Conservation (phyloP, 2,329 filamentous ascomycete genomes). For the Mariannaea sp. region DNA sequence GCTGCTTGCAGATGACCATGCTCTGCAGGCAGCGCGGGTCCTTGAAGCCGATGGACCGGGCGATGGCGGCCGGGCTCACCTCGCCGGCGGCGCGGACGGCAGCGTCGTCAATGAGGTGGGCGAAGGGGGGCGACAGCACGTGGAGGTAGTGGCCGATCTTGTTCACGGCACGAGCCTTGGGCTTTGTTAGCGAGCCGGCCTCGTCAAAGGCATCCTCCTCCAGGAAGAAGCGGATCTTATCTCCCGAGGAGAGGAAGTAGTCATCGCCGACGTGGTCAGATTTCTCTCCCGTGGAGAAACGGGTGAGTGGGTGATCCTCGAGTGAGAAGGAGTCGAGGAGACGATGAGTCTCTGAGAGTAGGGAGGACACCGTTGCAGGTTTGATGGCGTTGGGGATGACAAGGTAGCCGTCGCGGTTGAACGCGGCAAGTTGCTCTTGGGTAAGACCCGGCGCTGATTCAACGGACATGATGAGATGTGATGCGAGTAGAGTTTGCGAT, state of each 20-base stretch:
- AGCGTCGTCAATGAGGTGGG: constrained; percentile 59
- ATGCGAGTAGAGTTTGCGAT: not conserved
- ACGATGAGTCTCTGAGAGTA: constrained; percentile 74
- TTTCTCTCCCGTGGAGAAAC: constrained; percentile 83
- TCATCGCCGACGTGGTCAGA: constrained; percentile 85
- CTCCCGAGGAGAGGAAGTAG: constrained; percentile 88
- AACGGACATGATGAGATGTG: constrained; percentile 22
- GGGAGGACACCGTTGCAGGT: constrained; percentile 64
- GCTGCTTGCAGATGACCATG: constrained; percentile 99
- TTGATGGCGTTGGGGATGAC: constrained; percentile 79
- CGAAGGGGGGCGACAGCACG: constrained; percentile 69
- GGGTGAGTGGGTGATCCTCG: constrained; percentile 87
- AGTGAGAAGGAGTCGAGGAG: constrained; percentile 79
- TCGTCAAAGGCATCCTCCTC: constrained; percentile 87
- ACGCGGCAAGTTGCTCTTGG: constrained; percentile 70
- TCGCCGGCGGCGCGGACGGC: constrained; percentile 36
- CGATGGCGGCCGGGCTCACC: constrained; percentile 63
- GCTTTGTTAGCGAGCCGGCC: constrained; percentile 69
- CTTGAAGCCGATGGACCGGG: constrained; percentile 70
- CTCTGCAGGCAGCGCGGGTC: constrained; percentile 84
- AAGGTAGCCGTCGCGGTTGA: constrained; percentile 86
- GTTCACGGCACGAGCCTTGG: constrained; percentile 86
- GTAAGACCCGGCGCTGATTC: constrained; percentile 61
- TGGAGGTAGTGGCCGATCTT: constrained; percentile 84
- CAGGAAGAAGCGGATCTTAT: constrained; percentile 97